Evolutionary conservation across 2,329 filamentous ascomycete species (phyloP), one percentile per base, ranked within the genome.

Genomic region (Trichophyton verrucosum): DNA sequence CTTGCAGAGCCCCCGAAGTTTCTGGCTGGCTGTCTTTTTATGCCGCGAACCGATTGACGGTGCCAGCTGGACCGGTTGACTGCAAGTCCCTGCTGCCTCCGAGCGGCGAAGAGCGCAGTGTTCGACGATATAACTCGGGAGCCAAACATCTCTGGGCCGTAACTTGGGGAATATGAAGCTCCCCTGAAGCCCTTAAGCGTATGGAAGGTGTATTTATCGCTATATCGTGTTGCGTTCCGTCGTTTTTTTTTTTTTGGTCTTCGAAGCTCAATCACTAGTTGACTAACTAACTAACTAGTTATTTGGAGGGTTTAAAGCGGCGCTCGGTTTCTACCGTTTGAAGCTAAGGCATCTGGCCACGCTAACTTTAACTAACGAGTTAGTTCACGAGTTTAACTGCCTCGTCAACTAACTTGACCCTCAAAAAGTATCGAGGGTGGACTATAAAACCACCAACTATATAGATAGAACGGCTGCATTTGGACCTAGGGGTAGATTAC

Each of bases 51-150:
- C 5, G 51, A 13, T n/a, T 24, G 20, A 27, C n/a, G 9, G 8
- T 38, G 15, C 24, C 49, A 49, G 53, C 24, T 44, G 59, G 30
- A 24, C 27, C 33, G 27, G 24, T 53, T 22, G 11, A 27, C 20
- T 17, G 11, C 36, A 3, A 60, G 51, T 22, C 51, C 62, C 11
- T 58, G 56, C 20, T 40, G 22, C 27, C n/a, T n/a, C n/a, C 42
- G 51, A 9, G 42, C 46, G 40, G 62, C 49, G 9, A 61, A 38
- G 13, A 51, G 59, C 11, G 47, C 30, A 20, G 62, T 58, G n/a
- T 46, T 62, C 15, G 63, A 60, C 20, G 60, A 36, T 24, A 61
- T 47, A 42, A 59, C 40, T 24, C 61, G 64, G 33, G 61, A 59
- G 4, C 58, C 51, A 53, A 64, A 62, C 62, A 65, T 65, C 30